phyloP scores from a whole-genome alignment of 495 filamentous ascomycete genomes.

The Podospora tetraspora region DNA sequence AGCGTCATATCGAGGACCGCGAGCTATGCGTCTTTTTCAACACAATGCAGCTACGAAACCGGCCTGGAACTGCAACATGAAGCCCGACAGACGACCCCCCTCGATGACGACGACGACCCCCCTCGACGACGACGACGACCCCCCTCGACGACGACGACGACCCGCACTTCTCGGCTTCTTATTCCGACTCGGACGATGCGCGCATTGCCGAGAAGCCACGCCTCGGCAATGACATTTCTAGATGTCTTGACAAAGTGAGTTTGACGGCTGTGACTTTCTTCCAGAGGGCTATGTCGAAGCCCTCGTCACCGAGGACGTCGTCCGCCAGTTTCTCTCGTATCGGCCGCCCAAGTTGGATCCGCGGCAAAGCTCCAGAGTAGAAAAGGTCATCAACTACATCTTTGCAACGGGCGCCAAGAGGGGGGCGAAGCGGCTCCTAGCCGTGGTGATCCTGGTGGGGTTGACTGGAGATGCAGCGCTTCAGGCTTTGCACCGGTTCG shows the following conservation, averaged over 20 bases:
- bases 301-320: slow-evolving; percentile 1
- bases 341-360: neutral
- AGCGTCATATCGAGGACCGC: neutral
- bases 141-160: neutral
- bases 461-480: neutral
- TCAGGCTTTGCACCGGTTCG: neutral
- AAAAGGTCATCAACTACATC: slow-evolving; percentile 1
- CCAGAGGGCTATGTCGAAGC: slow-evolving; percentile 5
- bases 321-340: neutral
- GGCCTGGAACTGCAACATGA: neutral
- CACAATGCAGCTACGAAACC: neutral
- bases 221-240: neutral
- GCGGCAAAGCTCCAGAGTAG: neutral
- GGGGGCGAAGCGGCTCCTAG: slow-evolving; percentile 9
- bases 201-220: neutral
- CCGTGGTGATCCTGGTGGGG: neutral
- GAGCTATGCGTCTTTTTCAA: neutral
- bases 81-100: neutral
- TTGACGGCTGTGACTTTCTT: slow-evolving; percentile 5
- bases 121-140: neutral
- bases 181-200: neutral
- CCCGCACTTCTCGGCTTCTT: neutral
- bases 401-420: neutral
- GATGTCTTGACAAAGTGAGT: neutral
- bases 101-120: neutral